Conservation (phyloP, 768 basidiomycete genomes). For the Leucocoprinus birnbaumii region DNA sequence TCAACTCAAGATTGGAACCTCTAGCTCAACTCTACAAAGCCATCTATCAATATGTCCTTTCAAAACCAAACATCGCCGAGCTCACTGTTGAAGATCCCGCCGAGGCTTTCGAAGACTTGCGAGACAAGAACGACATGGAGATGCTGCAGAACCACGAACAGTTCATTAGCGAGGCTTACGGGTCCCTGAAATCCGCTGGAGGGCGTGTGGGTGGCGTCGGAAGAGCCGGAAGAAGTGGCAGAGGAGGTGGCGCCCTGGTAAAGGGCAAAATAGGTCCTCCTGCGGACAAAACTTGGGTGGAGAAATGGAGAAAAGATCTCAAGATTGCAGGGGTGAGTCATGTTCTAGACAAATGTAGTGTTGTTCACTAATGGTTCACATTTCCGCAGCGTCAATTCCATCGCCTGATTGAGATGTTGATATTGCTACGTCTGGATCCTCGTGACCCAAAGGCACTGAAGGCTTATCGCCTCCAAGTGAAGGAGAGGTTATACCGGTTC, state of each 20-base stretch:
- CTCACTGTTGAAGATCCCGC: constrained; percentile 97
- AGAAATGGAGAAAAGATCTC: constrained; percentile 75
- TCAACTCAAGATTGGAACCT: neutral
- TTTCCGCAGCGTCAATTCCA: constrained; percentile 82
- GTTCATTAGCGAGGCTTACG: constrained; percentile 75
- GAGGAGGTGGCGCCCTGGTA: constrained; percentile 23
- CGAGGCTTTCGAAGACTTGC: constrained; percentile 94
- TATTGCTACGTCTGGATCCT: constrained; percentile 67
- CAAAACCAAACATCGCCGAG: constrained; percentile 74
- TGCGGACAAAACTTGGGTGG: constrained; percentile 70
- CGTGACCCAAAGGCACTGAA: constrained; percentile 49
- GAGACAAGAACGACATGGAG: constrained; percentile 87
- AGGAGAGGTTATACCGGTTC: constrained; percentile 91
- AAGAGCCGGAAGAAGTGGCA: constrained; percentile 38
- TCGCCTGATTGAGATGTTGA: constrained; percentile 88
- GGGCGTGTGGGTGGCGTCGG: constrained; percentile 46
- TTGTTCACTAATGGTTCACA: neutral
- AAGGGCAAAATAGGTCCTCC: constrained; percentile 77
- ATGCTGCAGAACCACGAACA: constrained; percentile 64
- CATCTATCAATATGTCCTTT: constrained; percentile 74
- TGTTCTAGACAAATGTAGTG: neutral
- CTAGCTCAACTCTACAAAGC: constrained; percentile 85
- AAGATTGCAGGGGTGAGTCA: constrained; percentile 83
- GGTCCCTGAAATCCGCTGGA: constrained; percentile 39
- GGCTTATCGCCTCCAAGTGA: constrained; percentile 87